phyloP scores from a whole-genome alignment of 2,329 filamentous ascomycete genomes.

The Xylaria sp. region DNA sequence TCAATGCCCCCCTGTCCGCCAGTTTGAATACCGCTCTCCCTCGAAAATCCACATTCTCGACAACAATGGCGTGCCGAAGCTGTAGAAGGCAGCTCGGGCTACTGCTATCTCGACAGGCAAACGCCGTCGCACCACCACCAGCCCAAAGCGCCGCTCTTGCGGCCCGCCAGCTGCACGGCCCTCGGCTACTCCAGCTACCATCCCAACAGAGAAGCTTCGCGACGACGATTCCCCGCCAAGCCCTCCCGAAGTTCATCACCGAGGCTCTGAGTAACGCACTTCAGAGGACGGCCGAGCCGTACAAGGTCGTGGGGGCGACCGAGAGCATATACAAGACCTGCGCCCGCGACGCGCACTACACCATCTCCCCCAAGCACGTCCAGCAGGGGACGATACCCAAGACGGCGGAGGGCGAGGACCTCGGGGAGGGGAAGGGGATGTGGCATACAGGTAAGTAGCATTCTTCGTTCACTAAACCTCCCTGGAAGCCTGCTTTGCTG shows the following conservation, averaged over 20 bases:
- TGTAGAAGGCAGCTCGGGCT: constrained; percentile 48
- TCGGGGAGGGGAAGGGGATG: constrained; percentile 73
- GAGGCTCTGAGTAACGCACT: constrained; percentile 33
- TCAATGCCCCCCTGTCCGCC: constrained; percentile 6
- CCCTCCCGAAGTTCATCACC: constrained; percentile 32
- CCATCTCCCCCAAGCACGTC: constrained; percentile 67
- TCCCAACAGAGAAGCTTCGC: constrained; percentile 41
- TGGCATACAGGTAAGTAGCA: constrained; percentile 76
- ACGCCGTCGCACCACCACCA: constrained; percentile 27
- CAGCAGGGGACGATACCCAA: constrained; percentile 69
- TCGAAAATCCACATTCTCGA: constrained; percentile 1
- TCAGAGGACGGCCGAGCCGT: constrained; percentile 47
- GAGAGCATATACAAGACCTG: constrained; percentile 79
- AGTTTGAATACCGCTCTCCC: neutral
- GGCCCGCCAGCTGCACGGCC: constrained; percentile 7
- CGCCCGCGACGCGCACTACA: constrained; percentile 73
- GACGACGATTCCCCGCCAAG: constrained; percentile 41
- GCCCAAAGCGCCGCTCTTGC: constrained; percentile 19
- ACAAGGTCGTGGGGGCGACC: constrained; percentile 78
- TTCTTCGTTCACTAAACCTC: neutral
- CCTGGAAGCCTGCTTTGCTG: neutral
- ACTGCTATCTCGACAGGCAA: constrained; percentile 32
- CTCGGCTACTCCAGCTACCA: constrained; percentile 18
- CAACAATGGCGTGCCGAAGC: constrained; percentile 52
- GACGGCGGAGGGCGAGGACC: constrained; percentile 77